Percentiles rank a stretch among this genome's conserved stretches.
These are phyloP conservation scores for Colletotrichum gloeosporioides DNA, from an alignment of 2,329 filamentous ascomycete species.

Conservation along the genomic window DNA sequence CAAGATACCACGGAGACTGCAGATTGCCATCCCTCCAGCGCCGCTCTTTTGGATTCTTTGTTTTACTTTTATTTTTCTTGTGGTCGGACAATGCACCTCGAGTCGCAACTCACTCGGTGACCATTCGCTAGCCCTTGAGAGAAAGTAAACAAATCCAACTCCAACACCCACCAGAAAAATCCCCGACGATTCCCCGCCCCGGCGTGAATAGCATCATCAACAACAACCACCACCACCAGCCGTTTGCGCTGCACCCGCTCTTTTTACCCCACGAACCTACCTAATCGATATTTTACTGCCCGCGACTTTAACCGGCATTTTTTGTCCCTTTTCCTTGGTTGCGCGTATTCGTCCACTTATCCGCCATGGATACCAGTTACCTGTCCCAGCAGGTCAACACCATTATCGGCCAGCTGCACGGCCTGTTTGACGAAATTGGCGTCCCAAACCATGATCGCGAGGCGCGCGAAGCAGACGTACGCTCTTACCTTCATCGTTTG, in stretches of 20 bases:
- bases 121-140: not conserved
- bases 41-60: not conserved
- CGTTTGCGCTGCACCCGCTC: constrained; percentile 10
- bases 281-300: not conserved
- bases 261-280: not conserved
- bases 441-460: constrained; percentile 94
- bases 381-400: constrained; percentile 93
- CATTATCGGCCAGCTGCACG: constrained; percentile 92
- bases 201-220: constrained; percentile 19
- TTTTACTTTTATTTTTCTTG: not conserved
- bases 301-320: not conserved
- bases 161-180: not conserved
- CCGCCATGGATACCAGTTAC: constrained; percentile 85
- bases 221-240: not conserved
- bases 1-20: constrained; percentile 17
- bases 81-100: constrained; percentile 8
- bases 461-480: constrained; percentile 85
- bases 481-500: constrained; percentile 24
- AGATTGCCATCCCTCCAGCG: not conserved
- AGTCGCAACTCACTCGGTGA: constrained; percentile 12
- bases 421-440: constrained; percentile 96
- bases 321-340: not conserved
- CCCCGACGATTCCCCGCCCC: not conserved
- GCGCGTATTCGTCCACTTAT: not conserved
- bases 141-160: constrained; percentile 11